phyloP scores from a whole-genome alignment of 257 asterid species.

The Forsythia viridissima region DNA sequence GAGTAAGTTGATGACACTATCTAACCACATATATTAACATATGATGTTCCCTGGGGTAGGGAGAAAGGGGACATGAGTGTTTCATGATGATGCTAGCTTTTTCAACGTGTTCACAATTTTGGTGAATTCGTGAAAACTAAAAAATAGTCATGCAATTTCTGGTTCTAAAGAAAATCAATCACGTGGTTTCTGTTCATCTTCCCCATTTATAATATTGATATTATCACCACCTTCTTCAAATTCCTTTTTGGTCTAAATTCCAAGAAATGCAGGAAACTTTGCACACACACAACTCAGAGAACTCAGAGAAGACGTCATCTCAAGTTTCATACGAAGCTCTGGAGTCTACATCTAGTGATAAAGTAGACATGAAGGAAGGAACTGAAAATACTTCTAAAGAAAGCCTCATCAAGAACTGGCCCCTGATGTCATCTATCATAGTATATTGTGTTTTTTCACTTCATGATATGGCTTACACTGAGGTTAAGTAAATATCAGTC shows the following conservation, averaged over 20 bases:
- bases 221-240: not conserved
- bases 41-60: too few relatives aligned
- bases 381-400: constrained; percentile 21
- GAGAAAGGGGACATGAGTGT: too few relatives aligned
- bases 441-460: constrained; percentile 72
- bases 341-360: constrained; percentile 31
- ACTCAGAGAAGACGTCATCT: not conserved
- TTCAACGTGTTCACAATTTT: too few relatives aligned
- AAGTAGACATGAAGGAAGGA: constrained; percentile 18
- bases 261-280: constrained; percentile 59
- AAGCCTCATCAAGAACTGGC: constrained; percentile 78
- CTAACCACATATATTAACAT: too few relatives aligned
- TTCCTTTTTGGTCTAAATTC: constrained; percentile 2
- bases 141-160: not conserved
- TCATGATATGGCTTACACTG: constrained; percentile 84
- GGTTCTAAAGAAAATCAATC: not conserved
- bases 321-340: constrained; percentile 31
- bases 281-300: constrained; percentile 44
- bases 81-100: too few relatives aligned
- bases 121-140: not conserved
- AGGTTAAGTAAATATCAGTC: constrained; percentile 39
- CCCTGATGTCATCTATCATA: constrained; percentile 74
- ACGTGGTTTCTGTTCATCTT: not conserved
- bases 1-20: too few relatives aligned
- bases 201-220: not conserved